Evolutionary conservation across 1,284 basidiomycete genomes (phyloP), one percentile per base, ranked within the genome.

Genomic region (Trichosporon faecale): DNA sequence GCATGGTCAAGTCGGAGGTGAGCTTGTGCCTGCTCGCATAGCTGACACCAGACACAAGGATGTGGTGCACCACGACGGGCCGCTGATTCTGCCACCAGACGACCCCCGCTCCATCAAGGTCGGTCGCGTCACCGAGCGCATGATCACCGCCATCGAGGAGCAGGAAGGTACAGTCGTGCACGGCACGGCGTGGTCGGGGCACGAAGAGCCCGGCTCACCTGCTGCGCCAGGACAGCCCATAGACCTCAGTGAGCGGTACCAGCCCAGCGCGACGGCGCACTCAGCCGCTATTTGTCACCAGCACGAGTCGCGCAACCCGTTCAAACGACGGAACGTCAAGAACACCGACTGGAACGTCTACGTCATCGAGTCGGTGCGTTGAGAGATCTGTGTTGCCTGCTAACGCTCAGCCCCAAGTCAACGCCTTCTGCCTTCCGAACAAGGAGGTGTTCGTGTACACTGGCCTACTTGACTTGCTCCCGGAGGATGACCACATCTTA

Each of bases 371-470:
- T 66, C 80, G 73, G 85, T 85, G 68, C 73, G 84, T 78, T 33
- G 16, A 11, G 21, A 33, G 27, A 18, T 6, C 49, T 37, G 14
- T 55, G 11, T 55, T 9, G 6, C 14, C 12, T 25, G 23, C 76
- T 74, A 52, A 75, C 49, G 18, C 70, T 69, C 57, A 83, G 83
- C 84, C 85, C 0, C 80, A 83, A 65, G 40, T 73, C 72, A 86
- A 87, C 73, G 85, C 86, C 2, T 86, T 86, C 71, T 86, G 86
- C 1, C 76, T 86, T 2, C 85, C 85, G 2, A 85, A 85, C 35
- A 85, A 85, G 72, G 85, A 86, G 68, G 79, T 86, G 35, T 85
- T 86, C 68, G 82, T 86, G 37, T 86, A 86, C 76, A 84, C 85
- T 0, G 86, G 86, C 16, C 76, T 87, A 31, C 79, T 87, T 6